Conservation (phyloP, 371 early-diverging fungal species). For the Blakeslea trispora region DNA sequence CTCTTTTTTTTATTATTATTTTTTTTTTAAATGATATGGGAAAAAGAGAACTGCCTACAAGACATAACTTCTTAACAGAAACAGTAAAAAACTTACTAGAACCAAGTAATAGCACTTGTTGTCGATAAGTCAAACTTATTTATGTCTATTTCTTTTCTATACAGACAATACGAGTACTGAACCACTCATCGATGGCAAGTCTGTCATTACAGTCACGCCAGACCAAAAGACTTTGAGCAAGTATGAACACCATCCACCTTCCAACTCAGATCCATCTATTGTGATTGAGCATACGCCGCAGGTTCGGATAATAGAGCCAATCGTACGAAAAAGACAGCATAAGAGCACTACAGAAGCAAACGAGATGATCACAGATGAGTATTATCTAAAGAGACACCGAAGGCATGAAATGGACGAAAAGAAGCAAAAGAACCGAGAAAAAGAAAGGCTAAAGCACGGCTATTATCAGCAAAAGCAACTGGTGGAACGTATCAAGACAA, state of each 20-base stretch:
- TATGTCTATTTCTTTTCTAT: background rate
- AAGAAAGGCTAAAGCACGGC: constrained; percentile 62
- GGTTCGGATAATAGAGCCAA: constrained; percentile 3
- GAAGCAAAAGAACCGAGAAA: constrained; percentile 67
- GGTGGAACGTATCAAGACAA: constrained; percentile 57
- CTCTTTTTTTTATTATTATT: background rate
- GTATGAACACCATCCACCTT: constrained; percentile 1
- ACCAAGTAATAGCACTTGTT: constrained; percentile 17
- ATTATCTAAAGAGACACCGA: constrained; percentile 63
- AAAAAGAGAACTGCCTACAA: constrained; percentile 25
- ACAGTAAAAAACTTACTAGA: constrained; percentile 23
- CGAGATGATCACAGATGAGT: constrained; percentile 42
- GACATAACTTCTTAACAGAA: constrained; percentile 31
- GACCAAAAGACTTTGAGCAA: background rate
- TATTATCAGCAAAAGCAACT: constrained; percentile 65
- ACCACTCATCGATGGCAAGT: constrained; percentile 13
- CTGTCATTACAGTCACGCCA: constrained; percentile 15
- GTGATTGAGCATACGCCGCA: constrained; percentile 17
- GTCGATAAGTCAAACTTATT: background rate
- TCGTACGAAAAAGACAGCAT: background rate
- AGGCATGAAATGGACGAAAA: constrained; percentile 68
- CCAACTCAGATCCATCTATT: background rate
- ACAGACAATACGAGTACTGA: constrained; percentile 4
- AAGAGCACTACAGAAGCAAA: background rate
- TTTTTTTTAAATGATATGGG: constrained; percentile 4